These are phyloP conservation scores for Excoecaria agallocha DNA, from an alignment of 345 rosid genomes.

Conservation along the genomic window DNA sequence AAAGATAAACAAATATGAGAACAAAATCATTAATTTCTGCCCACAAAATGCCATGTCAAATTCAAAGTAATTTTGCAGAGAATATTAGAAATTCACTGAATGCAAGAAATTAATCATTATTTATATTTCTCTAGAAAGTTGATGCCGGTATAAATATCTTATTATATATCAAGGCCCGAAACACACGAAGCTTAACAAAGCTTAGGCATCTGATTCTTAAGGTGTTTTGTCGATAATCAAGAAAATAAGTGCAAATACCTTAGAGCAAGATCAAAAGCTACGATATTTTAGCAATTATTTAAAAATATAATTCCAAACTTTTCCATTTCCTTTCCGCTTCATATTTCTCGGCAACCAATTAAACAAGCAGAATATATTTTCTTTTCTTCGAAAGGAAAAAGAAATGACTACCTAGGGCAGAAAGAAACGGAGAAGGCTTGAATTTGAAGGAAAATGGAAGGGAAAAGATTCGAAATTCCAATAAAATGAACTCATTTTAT, in stretches of 20 bases:
- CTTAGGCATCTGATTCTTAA: neutral
- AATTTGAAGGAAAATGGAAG: too few species aligned
- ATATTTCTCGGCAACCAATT: slow-evolving; percentile 7
- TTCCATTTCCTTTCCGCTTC: neutral
- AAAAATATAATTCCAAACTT: neutral
- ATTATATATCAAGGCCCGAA: neutral
- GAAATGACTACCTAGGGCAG: too few species aligned
- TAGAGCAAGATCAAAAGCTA: neutral
- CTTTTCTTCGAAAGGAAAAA: neutral
- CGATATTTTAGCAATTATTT: neutral
- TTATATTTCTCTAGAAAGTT: neutral
- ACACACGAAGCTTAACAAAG: neutral
- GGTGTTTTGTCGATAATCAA: slow-evolving; percentile 14
- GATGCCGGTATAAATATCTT: neutral
- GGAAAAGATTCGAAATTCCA: too few species aligned
- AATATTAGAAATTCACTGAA: neutral
- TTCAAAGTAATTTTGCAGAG: neutral
- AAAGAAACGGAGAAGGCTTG: too few species aligned
- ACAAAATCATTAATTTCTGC: neutral
- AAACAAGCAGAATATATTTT: neutral
- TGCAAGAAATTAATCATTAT: neutral
- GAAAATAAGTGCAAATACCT: neutral
- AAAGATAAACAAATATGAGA: neutral
- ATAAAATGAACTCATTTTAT: too few species aligned
- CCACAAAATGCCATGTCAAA: neutral